Percentiles rank a stretch among this genome's conserved stretches.
phyloP scores from a whole-genome alignment of 2,329 filamentous ascomycete species.

The Aspergillaceae sp. region DNA sequence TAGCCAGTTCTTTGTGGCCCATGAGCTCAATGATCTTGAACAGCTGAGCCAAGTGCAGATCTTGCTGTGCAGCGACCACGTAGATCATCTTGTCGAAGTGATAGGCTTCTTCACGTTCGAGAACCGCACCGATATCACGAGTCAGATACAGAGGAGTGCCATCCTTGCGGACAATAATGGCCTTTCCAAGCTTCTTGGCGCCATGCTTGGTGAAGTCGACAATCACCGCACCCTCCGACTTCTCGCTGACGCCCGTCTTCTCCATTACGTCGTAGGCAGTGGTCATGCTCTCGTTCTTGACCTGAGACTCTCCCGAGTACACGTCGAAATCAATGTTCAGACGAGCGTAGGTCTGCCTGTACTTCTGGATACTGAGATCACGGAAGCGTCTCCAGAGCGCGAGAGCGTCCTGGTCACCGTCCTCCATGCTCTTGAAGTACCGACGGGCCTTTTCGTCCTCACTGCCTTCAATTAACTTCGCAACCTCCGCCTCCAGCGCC shows the following conservation, averaged over 20 bases:
- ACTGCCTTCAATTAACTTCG: constrained; percentile 42
- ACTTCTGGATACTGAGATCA: constrained; percentile 55
- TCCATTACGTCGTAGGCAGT: constrained; percentile 51
- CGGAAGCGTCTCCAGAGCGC: constrained; percentile 56
- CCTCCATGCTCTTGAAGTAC: constrained; percentile 62
- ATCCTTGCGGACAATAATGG: constrained; percentile 57
- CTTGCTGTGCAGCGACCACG: constrained; percentile 56
- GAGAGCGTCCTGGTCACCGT: constrained; percentile 51
- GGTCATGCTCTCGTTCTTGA: constrained; percentile 54
- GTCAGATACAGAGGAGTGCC: constrained; percentile 62
- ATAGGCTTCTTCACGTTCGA: constrained; percentile 54
- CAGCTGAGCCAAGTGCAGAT: constrained; percentile 55
- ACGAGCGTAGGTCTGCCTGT: constrained; percentile 55
- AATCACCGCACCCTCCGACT: constrained; percentile 57
- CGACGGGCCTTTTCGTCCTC: constrained; percentile 53
- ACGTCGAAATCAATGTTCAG: constrained; percentile 58
- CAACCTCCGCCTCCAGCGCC: constrained; percentile 42
- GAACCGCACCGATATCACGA: constrained; percentile 58
- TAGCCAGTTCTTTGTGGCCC: constrained; percentile 52
- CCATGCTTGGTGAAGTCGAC: constrained; percentile 63
- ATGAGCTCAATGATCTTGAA: constrained; percentile 58
- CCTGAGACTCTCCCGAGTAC: constrained; percentile 61
- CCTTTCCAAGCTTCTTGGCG: constrained; percentile 58
- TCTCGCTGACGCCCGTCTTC: constrained; percentile 53
- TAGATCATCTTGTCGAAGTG: constrained; percentile 62